Evolutionary conservation across 2,329 filamentous ascomycete species (phyloP).

Genomic region (Davidsoniella australis): DNA sequence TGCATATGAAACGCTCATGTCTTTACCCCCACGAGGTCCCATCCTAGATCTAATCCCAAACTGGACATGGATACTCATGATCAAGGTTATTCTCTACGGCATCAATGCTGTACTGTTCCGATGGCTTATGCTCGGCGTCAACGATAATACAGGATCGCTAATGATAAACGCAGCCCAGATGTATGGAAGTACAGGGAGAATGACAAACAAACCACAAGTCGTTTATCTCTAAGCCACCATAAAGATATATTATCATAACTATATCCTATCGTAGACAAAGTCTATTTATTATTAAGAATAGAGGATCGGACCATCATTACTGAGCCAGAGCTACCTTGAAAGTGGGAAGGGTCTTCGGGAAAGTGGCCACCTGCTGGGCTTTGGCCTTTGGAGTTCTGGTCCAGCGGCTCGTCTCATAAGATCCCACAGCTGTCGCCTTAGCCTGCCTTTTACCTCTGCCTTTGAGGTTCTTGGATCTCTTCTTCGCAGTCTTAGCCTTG

Average conservation of each 20-base stretch:
- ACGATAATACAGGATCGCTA: slow-evolving; percentile 30
- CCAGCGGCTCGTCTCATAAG: no score
- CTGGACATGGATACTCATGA: slow-evolving; percentile 28
- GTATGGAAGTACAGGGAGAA: slow-evolving; percentile 32
- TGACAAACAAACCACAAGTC: slow-evolving; percentile 23
- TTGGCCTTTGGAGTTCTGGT: no score
- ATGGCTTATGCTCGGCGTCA: slow-evolving; percentile 37
- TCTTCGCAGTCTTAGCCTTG: no score
- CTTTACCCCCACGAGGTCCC: slow-evolving; percentile 24
- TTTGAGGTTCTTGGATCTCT: no score
- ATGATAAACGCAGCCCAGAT: slow-evolving; percentile 43
- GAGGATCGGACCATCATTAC: no score
- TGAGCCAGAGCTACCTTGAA: no score
- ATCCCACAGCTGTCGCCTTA: no score
- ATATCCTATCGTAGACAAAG: no score
- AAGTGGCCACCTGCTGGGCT: no score
- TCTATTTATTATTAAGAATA: no score
- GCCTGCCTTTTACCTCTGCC: no score
- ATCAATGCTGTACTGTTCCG: slow-evolving; percentile 34
- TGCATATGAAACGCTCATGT: slow-evolving; percentile 50
- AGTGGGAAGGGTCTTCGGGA: no score
- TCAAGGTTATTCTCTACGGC: slow-evolving; percentile 28
- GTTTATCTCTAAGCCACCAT: slow-evolving; percentile 14
- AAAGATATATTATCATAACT: background rate
- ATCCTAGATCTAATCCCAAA: slow-evolving; percentile 30